These are phyloP conservation scores for Phyllosticta capitalensis DNA, from an alignment of 2,329 filamentous ascomycete genomes.

Conservation along the genomic window DNA sequence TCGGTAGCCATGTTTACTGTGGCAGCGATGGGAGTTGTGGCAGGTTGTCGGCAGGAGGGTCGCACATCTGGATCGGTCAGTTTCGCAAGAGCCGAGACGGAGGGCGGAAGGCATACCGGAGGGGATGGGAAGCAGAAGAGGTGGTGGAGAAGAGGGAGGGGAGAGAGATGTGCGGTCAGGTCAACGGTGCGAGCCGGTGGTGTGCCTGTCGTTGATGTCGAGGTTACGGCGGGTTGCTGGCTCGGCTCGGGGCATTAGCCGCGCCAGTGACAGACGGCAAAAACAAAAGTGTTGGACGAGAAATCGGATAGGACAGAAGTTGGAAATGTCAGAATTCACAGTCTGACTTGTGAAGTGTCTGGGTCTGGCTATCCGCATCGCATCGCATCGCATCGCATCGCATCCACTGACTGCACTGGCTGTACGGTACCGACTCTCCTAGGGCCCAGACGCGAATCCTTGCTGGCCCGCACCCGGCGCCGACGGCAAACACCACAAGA, in stretches of 20 bases:
- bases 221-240: background rate
- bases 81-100: background rate
- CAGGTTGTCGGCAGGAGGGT: slow-evolving; percentile 8
- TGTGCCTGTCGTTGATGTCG: background rate
- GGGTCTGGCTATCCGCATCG: background rate
- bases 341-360: too few species aligned
- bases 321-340: too few species aligned
- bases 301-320: too few species aligned
- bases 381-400: background rate
- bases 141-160: slow-evolving; percentile 2
- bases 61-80: slow-evolving; percentile 10
- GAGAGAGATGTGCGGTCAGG: background rate
- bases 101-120: slow-evolving; percentile 2
- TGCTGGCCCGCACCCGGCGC: background rate
- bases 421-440: background rate
- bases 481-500: background rate
- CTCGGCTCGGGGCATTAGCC: background rate
- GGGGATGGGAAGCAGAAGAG: too few species aligned
- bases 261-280: background rate
- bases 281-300: too few species aligned
- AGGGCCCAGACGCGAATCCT: background rate
- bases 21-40: slow-evolving; percentile 5
- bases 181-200: background rate
- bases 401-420: too few species aligned
- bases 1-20: slow-evolving; percentile 13